Base-by-base conservation (phyloP, 257 asterid genomes). In the Gentiana dahurica region DNA sequence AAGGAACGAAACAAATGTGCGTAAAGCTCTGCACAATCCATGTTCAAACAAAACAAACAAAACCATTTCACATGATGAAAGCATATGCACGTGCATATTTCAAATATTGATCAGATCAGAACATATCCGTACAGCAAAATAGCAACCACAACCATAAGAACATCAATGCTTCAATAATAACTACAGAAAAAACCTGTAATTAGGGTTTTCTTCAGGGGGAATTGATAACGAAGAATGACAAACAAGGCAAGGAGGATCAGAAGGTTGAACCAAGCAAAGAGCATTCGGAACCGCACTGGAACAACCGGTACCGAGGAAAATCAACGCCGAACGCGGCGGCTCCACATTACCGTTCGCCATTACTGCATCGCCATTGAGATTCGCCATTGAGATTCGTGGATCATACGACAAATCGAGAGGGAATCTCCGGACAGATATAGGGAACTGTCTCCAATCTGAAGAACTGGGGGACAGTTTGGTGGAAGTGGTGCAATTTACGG, bases 251-350 rank as follows among this genome's bases (percentile, higher is more conserved):
- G 97, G 95, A 61, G 98, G 97, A 75, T 87, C 80, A 34, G 90
- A 77, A 32, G 94, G 93, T 52, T 74, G 88, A 73, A 87, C 81
- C 75, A 91, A 70, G 75, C 98, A 91, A 68, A 87, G 54, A 1
- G 84, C 88, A 43, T 85, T 87, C 9, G 98, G 98, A 54, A 87
- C 66, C 15, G 94, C 85, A 70, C 95, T 87, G n/a, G 98, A 87
- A 73, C 98, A 91, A 57, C 98, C 98, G 33, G 96, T 91, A 34
- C 98, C 96, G 12, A 91, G 81, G 71, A 87, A 91, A 59, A 91
- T 83, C 74, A 91, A 63, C 38, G 93, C 86, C 36, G 98, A 87
- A 62, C 53, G 69, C 59, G 68, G 79, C 38, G 69, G 68, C 56
- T 54, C 76, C 12, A 44, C 81, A 68, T 73, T 73, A 72, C 90